phyloP scores from a whole-genome alignment of 2,329 filamentous ascomycete species.

The Apiospora rasikravindrae region DNA sequence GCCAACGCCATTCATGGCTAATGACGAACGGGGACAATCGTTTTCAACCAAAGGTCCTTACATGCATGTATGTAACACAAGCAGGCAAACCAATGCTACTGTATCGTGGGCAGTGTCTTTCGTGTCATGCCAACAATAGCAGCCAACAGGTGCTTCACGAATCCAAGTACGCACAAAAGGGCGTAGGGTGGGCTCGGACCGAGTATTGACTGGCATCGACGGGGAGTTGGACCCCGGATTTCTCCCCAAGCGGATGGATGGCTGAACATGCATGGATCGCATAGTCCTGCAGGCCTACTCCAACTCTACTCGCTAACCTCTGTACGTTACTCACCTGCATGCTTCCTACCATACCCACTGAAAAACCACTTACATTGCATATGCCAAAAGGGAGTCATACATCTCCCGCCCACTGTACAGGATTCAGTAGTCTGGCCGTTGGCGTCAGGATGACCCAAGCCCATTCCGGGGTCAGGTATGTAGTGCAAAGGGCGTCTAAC shows the following conservation, averaged over 20 bases:
- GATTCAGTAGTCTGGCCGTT: neutral
- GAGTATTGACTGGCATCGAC: neutral
- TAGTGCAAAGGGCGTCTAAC: conserved; percentile 11
- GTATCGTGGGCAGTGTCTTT: neutral
- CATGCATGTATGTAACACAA: neutral
- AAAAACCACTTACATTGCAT: neutral
- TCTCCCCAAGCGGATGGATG: neutral
- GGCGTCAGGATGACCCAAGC: conserved; percentile 9
- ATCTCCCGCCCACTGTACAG: neutral
- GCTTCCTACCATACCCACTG: too few species aligned
- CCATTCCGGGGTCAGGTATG: neutral
- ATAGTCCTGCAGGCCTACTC: neutral
- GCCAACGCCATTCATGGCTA: neutral
- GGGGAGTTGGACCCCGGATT: conserved; percentile 10
- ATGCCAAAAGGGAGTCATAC: neutral
- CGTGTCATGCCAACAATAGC: neutral
- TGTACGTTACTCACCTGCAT: neutral
- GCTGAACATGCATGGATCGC: neutral
- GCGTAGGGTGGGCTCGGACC: neutral
- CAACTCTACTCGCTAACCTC: neutral
- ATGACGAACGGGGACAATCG: neutral
- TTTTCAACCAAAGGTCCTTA: neutral
- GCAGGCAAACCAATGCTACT: neutral
- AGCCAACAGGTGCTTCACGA: neutral
- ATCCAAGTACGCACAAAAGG: neutral